Percentiles rank a stretch among this genome's conserved stretches.
Conservation (phyloP, 1,284 basidiomycete genomes). For the Rhodotorula sp. region DNA sequence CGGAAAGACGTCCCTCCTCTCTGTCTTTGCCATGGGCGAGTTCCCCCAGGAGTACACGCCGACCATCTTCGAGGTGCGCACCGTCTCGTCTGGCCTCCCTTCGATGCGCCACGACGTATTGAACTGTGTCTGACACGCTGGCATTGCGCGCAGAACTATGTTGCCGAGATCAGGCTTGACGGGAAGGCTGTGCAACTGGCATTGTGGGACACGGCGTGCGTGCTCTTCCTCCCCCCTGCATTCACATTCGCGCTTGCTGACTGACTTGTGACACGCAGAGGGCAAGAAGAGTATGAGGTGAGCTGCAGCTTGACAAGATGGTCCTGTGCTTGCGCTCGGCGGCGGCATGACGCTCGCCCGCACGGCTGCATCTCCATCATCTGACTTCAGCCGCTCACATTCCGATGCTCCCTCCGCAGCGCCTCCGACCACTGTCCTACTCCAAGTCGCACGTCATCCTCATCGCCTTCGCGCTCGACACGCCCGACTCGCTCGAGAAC, state of each 20-base stretch:
- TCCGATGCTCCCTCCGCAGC: slow-evolving; percentile 54
- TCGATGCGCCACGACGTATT: too few species aligned
- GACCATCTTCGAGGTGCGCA: slow-evolving; percentile 44
- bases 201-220: slow-evolving; percentile 95
- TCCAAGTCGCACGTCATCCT: slow-evolving; percentile 98
- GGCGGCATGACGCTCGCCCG: neutral
- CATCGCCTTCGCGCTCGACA: slow-evolving; percentile 94
- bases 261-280: slow-evolving; percentile 56
- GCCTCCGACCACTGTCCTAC: slow-evolving; percentile 91
- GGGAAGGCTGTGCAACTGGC: slow-evolving; percentile 95
- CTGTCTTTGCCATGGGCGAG: slow-evolving; percentile 91
- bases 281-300: slow-evolving; percentile 92
- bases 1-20: slow-evolving; percentile 68
- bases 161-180: slow-evolving; percentile 94
- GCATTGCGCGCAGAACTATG: slow-evolving; percentile 68
- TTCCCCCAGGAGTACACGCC: slow-evolving; percentile 63
- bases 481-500: slow-evolving; percentile 94
- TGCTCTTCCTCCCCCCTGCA: slow-evolving; percentile 41
- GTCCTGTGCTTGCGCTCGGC: neutral
- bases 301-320: neutral
- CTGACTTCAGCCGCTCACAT: neutral
- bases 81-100: neutral
- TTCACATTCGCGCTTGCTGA: neutral
- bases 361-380: neutral
- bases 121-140: neutral